A percentile compares a stretch with the other conserved stretches of the same genome.
Conservation (phyloP, 2,329 filamentous ascomycete genomes). For the Sporothrix globosa region DNA sequence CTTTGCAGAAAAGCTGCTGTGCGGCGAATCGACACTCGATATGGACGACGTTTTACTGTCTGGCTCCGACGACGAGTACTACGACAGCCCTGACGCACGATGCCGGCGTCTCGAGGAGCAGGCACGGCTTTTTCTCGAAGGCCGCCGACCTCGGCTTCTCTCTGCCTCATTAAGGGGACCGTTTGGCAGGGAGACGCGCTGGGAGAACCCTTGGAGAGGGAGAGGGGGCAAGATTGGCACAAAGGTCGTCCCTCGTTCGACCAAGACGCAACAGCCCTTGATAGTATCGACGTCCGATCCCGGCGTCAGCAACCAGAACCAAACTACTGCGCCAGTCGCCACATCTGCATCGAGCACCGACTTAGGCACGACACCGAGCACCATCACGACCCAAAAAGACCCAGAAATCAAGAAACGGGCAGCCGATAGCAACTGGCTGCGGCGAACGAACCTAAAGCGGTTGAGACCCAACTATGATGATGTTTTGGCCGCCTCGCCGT, state of each 20-base stretch:
- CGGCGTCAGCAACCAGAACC: neutral
- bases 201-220: conserved; percentile 59
- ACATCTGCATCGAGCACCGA: neutral
- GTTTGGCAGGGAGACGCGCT: conserved; percentile 56
- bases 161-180: conserved; percentile 66
- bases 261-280: neutral
- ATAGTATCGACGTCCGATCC: neutral
- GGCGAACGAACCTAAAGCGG: conserved; percentile 33
- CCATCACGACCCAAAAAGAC: conserved; percentile 38
- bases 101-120: conserved; percentile 61
- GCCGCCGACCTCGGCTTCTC: conserved; percentile 58
- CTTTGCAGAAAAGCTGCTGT: conserved; percentile 29
- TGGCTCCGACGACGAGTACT: conserved; percentile 62
- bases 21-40: conserved; percentile 45
- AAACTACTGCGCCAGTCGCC: neutral
- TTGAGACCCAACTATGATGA: conserved; percentile 19
- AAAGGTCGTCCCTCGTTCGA: neutral
- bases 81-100: conserved; percentile 51
- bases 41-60: conserved; percentile 56
- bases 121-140: conserved; percentile 61
- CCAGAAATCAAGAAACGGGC: conserved; percentile 27
- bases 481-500: conserved; percentile 20
- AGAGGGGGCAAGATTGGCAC: conserved; percentile 28
- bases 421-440: conserved; percentile 31
- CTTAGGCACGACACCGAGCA: conserved; percentile 24